Conservation (phyloP, 345 rosid species). For the Ceriops zippeliana region DNA sequence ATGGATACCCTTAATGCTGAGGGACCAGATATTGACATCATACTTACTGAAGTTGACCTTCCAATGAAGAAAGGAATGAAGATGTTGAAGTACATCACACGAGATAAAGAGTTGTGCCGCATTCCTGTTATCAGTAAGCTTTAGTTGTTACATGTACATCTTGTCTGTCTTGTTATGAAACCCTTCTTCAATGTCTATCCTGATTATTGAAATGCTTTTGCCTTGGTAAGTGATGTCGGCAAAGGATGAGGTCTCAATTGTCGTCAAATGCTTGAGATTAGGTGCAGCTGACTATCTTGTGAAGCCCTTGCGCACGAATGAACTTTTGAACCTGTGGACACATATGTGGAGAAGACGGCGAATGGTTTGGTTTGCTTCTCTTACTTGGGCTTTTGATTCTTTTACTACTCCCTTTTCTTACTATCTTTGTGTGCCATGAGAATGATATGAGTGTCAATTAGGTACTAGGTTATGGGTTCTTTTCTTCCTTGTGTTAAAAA, state of each 20-base stretch:
- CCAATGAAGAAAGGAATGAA: conserved; percentile 96
- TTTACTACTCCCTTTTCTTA: background rate
- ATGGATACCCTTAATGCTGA: conserved; percentile 94
- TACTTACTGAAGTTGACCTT: conserved; percentile 94
- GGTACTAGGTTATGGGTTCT: too few species aligned
- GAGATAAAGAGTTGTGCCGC: conserved; percentile 73
- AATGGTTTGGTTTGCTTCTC: conserved; percentile 40
- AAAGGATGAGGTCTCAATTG: conserved; percentile 73
- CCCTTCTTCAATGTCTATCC: conserved; percentile 2
- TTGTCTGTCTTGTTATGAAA: background rate
- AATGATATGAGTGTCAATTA: too few species aligned
- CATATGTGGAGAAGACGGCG: conserved; percentile 77
- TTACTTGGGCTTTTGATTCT: background rate
- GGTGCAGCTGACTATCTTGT: conserved; percentile 93
- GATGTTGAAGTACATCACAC: conserved; percentile 82
- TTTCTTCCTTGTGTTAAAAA: too few species aligned
- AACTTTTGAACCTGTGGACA: conserved; percentile 76
- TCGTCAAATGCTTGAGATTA: conserved; percentile 76
- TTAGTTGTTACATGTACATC: conserved; percentile 1
- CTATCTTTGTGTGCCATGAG: background rate
- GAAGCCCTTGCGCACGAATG: conserved; percentile 77
- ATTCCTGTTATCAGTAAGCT: conserved; percentile 97
- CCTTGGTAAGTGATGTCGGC: conserved; percentile 71
- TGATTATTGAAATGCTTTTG: conserved; percentile 11
- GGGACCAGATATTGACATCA: conserved; percentile 90